These are phyloP conservation scores for Suhomyces bribrorum DNA, from an alignment of 1,139 yeast species.

Conservation along the genomic window DNA sequence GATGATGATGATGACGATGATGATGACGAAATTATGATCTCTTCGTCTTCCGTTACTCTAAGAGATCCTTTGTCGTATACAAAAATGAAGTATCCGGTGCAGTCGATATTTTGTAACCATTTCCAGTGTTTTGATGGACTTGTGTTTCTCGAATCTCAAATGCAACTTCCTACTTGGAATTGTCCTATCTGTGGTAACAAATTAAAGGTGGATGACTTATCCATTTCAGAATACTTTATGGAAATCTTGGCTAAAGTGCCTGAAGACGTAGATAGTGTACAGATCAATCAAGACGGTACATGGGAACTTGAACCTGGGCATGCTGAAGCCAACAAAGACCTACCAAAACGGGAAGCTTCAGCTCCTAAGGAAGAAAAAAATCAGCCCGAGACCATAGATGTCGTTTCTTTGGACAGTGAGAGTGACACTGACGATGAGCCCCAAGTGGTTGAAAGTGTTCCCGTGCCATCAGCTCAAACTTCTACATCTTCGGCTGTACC, in stretches of 20 bases:
- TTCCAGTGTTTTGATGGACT: slow-evolving; percentile 72
- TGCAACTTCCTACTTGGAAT: slow-evolving; percentile 62
- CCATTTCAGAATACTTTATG: slow-evolving; percentile 60
- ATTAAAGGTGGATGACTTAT: slow-evolving; percentile 51
- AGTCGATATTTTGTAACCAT: slow-evolving; percentile 61
- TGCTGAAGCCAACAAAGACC: slow-evolving; percentile 8
- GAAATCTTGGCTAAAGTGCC: slow-evolving; percentile 49
- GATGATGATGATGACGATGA: slow-evolving; percentile 31
- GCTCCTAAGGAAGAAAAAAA: slow-evolving; percentile 8
- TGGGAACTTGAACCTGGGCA: slow-evolving; percentile 43
- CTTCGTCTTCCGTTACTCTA: slow-evolving; percentile 56
- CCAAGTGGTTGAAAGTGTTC: too few relatives aligned
- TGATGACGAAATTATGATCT: slow-evolving; percentile 55
- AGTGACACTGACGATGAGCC: slow-evolving; percentile 16
- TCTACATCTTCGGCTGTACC: background rate
- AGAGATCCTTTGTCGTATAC: slow-evolving; percentile 66
- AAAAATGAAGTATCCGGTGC: slow-evolving; percentile 61
- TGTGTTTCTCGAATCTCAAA: slow-evolving; percentile 59
- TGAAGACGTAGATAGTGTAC: slow-evolving; percentile 54
- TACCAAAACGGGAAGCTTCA: slow-evolving; percentile 5
- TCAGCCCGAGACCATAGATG: slow-evolving; percentile 16
- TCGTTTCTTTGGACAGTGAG: slow-evolving; percentile 31
- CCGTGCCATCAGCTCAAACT: background rate
- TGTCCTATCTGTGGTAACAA: slow-evolving; percentile 64
- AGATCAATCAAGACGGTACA: slow-evolving; percentile 56